phyloP scores from a whole-genome alignment of 345 rosid species.

The Hibiscus syriacus region DNA sequence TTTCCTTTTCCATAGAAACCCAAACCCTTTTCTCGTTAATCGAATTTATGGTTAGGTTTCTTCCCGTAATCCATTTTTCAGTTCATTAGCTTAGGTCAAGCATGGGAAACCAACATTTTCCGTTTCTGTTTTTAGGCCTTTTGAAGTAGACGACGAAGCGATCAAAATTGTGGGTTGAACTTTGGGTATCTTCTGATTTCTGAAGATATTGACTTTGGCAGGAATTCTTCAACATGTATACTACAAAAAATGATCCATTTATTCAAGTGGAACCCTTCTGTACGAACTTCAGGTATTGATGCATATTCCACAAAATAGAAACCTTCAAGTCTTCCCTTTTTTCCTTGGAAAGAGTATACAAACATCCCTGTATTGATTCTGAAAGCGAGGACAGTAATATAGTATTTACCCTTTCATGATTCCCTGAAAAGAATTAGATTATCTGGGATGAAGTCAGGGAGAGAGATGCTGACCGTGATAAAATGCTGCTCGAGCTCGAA shows the following conservation, averaged over 20 bases:
- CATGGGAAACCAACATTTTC: constrained; percentile 38
- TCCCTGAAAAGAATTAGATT: constrained; percentile 32
- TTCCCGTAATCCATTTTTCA: too few species aligned
- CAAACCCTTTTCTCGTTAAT: too few species aligned
- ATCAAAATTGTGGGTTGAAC: constrained; percentile 10
- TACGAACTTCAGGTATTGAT: constrained; percentile 73
- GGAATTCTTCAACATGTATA: constrained; percentile 34
- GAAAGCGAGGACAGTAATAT: not conserved
- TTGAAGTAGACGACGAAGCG: too few species aligned
- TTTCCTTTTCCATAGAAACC: too few species aligned
- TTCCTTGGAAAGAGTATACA: not conserved
- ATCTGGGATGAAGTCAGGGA: constrained; percentile 99
- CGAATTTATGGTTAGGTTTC: too few species aligned
- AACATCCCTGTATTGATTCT: not conserved
- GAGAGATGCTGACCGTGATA: constrained; percentile 65
- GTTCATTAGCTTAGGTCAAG: too few species aligned
- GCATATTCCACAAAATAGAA: not conserved
- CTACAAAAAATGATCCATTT: constrained; percentile 37
- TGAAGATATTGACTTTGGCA: constrained; percentile 1
- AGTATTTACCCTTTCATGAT: not conserved
- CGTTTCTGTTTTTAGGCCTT: too few species aligned
- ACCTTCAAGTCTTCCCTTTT: not conserved
- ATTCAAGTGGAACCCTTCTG: constrained; percentile 62
- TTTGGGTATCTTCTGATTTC: not conserved
- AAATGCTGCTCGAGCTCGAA: constrained; percentile 87